Conservation (phyloP, 2,329 filamentous ascomycete species). For the Immersiporthe knoxdaviesiana region DNA sequence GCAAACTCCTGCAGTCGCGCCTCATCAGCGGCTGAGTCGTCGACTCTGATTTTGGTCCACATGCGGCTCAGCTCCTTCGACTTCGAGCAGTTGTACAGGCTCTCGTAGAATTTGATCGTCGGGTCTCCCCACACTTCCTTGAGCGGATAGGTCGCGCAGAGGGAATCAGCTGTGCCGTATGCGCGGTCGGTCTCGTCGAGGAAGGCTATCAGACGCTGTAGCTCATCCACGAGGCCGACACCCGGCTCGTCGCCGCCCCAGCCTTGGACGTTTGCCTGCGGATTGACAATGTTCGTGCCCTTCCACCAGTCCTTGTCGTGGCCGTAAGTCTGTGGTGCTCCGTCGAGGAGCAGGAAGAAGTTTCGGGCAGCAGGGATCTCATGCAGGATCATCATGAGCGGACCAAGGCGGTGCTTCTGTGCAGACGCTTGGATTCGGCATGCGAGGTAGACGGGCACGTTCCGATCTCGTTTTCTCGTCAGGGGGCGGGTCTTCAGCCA, state of each 20-base stretch:
- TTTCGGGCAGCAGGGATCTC: slow-evolving; percentile 63
- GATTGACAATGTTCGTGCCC: slow-evolving; percentile 53
- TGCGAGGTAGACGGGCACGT: slow-evolving; percentile 57
- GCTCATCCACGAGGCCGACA: slow-evolving; percentile 47
- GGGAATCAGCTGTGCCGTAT: slow-evolving; percentile 58
- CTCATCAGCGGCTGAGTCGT: slow-evolving; percentile 16
- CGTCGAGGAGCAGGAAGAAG: slow-evolving; percentile 50
- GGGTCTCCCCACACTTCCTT: slow-evolving; percentile 40
- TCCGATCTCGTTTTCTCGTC: slow-evolving; percentile 46
- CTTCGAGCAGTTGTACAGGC: slow-evolving; percentile 38
- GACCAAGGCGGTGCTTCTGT: slow-evolving; percentile 51
- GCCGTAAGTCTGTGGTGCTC: slow-evolving; percentile 53
- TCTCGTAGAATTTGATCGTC: slow-evolving; percentile 51
- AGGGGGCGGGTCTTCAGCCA: slow-evolving; percentile 44
- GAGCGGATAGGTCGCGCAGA: slow-evolving; percentile 43
- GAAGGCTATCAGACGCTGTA: slow-evolving; percentile 67
- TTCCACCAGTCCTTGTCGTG: slow-evolving; percentile 65
- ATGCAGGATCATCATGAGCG: slow-evolving; percentile 61
- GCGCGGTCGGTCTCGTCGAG: slow-evolving; percentile 63
- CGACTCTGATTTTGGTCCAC: slow-evolving; percentile 26
- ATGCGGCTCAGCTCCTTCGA: slow-evolving; percentile 14
- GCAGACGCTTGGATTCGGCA: slow-evolving; percentile 37
- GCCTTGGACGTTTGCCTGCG: slow-evolving; percentile 38
- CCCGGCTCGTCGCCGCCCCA: slow-evolving; percentile 39
- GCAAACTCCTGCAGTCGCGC: slow-evolving; percentile 27